These are phyloP conservation scores for Ophiocytium majus DNA, from an alignment of 352 stramenopile species.

Conservation along the genomic window DNA sequence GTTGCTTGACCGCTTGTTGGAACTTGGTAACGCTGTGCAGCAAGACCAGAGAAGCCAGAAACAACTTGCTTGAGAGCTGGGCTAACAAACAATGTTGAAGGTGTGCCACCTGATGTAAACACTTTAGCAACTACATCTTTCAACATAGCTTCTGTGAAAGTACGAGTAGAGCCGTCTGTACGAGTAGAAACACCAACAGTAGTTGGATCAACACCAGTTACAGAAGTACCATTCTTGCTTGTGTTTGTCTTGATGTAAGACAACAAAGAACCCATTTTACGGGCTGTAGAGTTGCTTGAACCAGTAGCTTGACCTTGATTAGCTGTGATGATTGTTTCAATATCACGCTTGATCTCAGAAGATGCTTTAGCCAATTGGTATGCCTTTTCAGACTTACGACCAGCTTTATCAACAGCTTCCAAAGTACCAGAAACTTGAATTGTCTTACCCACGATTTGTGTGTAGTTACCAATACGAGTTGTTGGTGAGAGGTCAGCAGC, in stretches of 20 bases:
- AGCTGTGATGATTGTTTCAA: constrained; percentile 2
- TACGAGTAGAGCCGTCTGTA: neutral
- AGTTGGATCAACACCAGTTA: neutral
- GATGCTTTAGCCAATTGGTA: neutral
- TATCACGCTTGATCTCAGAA: neutral
- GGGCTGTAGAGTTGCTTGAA: too few species aligned
- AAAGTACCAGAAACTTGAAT: neutral
- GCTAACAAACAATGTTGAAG: neutral
- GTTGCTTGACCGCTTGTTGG: neutral
- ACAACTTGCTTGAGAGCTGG: neutral
- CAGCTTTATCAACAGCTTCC: neutral
- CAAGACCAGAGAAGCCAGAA: neutral
- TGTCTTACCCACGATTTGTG: neutral
- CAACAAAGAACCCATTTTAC: neutral
- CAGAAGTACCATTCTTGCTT: neutral
- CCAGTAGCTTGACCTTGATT: too few species aligned
- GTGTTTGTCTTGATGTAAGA: constrained; percentile 7
- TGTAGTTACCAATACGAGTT: neutral
- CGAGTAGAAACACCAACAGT: neutral
- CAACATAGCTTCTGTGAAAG: neutral
- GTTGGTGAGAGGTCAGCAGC: neutral
- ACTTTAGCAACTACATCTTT: neutral
- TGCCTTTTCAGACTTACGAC: neutral
- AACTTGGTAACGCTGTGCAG: neutral
- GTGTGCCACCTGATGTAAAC: neutral